A percentile compares a stretch with the other conserved stretches of the same genome.
These are phyloP conservation scores for Monosporascus sp. DNA, from an alignment of 2,329 filamentous ascomycete genomes.

Conservation along the genomic window DNA sequence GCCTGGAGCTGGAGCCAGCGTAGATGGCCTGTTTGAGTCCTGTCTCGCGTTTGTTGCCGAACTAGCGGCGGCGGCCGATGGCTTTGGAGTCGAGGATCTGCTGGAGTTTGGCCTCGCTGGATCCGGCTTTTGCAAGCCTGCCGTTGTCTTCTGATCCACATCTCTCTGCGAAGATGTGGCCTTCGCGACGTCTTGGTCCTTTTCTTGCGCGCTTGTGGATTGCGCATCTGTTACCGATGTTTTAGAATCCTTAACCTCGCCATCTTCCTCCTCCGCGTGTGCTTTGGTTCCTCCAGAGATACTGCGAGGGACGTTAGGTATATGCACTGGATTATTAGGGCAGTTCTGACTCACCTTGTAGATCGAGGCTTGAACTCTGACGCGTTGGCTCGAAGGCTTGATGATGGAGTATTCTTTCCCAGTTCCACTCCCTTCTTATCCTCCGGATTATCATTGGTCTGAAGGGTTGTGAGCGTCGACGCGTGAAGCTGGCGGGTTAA, in stretches of 20 bases:
- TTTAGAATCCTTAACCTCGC: conserved; percentile 63
- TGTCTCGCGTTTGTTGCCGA: conserved; percentile 19
- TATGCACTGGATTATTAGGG: background rate
- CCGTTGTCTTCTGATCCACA: conserved; percentile 9
- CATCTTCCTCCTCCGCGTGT: conserved; percentile 59
- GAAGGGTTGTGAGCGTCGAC: conserved; percentile 30
- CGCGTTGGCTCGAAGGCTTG: conserved; percentile 54
- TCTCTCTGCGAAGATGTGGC: conserved; percentile 11
- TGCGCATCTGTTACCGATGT: conserved; percentile 8
- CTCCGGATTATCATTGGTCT: conserved; percentile 36
- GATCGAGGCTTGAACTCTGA: conserved; percentile 57
- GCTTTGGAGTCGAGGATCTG: conserved; percentile 20
- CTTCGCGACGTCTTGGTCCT: conserved; percentile 12
- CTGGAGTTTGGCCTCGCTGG: conserved; percentile 11
- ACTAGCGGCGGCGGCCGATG: conserved; percentile 9
- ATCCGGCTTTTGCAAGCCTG: conserved; percentile 18
- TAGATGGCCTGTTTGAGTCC: conserved; percentile 26
- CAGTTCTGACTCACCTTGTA: conserved; percentile 26
- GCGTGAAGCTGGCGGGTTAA: background rate
- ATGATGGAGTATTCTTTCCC: conserved; percentile 15
- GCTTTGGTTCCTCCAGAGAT: conserved; percentile 24
- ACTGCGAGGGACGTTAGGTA: conserved; percentile 13
- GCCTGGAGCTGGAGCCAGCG: conserved; percentile 21
- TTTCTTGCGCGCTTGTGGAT: conserved; percentile 6
- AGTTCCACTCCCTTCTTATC: conserved; percentile 34